phyloP scores from a whole-genome alignment of 306 rosid species.

The Begonia peltatifolia region DNA sequence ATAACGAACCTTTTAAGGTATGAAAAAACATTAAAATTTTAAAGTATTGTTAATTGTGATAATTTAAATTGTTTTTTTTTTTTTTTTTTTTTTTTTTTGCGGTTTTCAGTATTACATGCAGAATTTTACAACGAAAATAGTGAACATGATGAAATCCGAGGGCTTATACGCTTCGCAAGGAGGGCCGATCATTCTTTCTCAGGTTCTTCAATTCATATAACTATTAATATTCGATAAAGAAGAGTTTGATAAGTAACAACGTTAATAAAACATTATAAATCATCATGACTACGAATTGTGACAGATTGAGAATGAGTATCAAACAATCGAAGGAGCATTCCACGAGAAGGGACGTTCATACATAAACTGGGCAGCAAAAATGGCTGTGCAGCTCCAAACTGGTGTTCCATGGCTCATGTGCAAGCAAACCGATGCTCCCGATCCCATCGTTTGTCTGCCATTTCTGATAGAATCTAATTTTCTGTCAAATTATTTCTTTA shows the following conservation, averaged over 20 bases:
- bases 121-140: conserved; percentile 58
- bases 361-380: conserved; percentile 56
- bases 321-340: conserved; percentile 42
- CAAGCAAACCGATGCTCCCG: conserved; percentile 73
- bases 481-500: no score
- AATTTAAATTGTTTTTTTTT: background rate
- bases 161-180: conserved; percentile 67
- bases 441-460: conserved; percentile 42
- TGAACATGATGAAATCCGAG: conserved; percentile 51
- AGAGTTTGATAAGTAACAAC: no score
- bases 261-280: no score
- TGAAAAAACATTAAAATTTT: no score
- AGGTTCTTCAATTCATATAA: conserved; percentile 15
- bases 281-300: no score
- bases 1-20: conserved; percentile 61
- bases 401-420: conserved; percentile 81
- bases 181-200: conserved; percentile 65
- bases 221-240: no score
- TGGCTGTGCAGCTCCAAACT: conserved; percentile 57
- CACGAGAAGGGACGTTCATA: conserved; percentile 21
- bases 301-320: conserved; percentile 67
- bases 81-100: background rate
- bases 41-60: no score
- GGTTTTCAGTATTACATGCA: conserved; percentile 49
- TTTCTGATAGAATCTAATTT: no score